phyloP scores from a whole-genome alignment of 495 filamentous ascomycete species.

The Viridothelium virens region DNA sequence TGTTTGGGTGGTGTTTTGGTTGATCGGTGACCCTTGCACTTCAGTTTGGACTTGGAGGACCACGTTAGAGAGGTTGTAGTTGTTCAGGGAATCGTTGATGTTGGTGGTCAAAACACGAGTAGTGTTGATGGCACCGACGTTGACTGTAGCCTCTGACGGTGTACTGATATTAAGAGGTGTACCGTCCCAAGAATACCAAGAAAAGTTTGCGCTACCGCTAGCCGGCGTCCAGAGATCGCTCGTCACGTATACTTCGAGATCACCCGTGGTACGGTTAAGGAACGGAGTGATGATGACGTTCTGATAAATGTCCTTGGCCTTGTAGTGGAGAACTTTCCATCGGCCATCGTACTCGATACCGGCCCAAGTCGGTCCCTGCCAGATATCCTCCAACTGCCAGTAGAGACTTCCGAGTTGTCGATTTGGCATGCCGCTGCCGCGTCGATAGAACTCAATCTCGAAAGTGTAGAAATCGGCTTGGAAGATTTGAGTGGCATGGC shows the following conservation, averaged over 20 bases:
- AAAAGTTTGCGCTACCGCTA: constrained; percentile 21
- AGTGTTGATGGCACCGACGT: constrained; percentile 54
- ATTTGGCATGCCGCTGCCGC: constrained; percentile 52
- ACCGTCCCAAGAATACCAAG: constrained; percentile 33
- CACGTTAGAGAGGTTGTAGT: constrained; percentile 39
- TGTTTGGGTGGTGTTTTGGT: constrained; percentile 40
- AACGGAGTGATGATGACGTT: constrained; percentile 55
- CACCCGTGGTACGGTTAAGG: constrained; percentile 48
- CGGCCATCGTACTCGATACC: constrained; percentile 56
- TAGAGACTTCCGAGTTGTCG: constrained; percentile 57
- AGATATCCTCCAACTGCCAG: constrained; percentile 66
- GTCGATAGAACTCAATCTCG: constrained; percentile 59
- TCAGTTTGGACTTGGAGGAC: constrained; percentile 50
- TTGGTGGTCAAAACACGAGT: constrained; percentile 47
- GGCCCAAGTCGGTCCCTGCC: constrained; percentile 54
- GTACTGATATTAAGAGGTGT: constrained; percentile 23
- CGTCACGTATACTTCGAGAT: constrained; percentile 54
- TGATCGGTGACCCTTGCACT: constrained; percentile 48
- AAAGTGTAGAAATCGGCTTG: constrained; percentile 59
- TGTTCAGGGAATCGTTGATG: constrained; percentile 29
- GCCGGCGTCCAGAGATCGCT: constrained; percentile 45
- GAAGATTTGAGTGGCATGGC: constrained; percentile 58
- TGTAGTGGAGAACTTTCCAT: constrained; percentile 59
- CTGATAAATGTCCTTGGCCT: constrained; percentile 53
- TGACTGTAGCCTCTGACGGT: constrained; percentile 28